A percentile compares a stretch with the other conserved stretches of the same genome.
These are phyloP conservation scores for Pyrus bretschneideri DNA, from an alignment of 306 rosid genomes.

Conservation along the genomic window DNA sequence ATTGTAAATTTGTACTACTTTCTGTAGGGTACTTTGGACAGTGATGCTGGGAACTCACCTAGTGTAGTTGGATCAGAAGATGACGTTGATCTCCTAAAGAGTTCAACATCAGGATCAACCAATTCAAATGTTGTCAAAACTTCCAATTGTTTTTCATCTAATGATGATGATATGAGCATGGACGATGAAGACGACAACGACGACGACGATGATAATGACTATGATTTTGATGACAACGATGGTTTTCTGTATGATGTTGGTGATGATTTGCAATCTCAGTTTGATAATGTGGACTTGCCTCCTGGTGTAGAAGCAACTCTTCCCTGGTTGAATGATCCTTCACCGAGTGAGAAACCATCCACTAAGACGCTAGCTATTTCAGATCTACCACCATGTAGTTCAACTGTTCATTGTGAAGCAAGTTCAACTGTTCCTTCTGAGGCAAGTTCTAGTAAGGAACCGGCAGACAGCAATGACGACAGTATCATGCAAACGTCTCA, in stretches of 20 bases:
- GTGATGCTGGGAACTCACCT: slow-evolving; percentile 30
- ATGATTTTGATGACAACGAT: slow-evolving; percentile 31
- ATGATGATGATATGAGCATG: slow-evolving; percentile 33
- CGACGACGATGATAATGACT: slow-evolving; percentile 36
- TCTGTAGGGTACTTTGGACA: slow-evolving; percentile 31
- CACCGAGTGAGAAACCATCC: slow-evolving; percentile 22
- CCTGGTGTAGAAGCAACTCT: slow-evolving; percentile 70
- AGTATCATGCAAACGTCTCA: slow-evolving; percentile 11
- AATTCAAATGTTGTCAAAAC: slow-evolving; percentile 32
- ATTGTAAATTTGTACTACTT: not conserved
- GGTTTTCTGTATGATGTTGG: slow-evolving; percentile 26
- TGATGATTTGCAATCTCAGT: slow-evolving; percentile 52
- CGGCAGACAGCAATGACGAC: slow-evolving; percentile 16
- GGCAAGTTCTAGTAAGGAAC: slow-evolving; percentile 37
- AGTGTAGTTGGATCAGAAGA: slow-evolving; percentile 39
- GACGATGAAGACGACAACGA: slow-evolving; percentile 39
- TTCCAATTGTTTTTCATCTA: slow-evolving; percentile 35
- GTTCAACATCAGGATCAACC: slow-evolving; percentile 39
- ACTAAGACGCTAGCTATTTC: slow-evolving; percentile 14
- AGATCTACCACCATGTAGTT: slow-evolving; percentile 15
- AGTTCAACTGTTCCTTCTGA: slow-evolving; percentile 20
- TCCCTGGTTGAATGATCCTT: slow-evolving; percentile 59
- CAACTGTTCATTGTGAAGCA: slow-evolving; percentile 13
- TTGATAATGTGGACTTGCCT: slow-evolving; percentile 75
- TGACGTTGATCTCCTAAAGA: slow-evolving; percentile 40